Evolutionary conservation across 169 alveolate species (phyloP).

Genomic region (Ichthyophthirius multifiliis): DNA sequence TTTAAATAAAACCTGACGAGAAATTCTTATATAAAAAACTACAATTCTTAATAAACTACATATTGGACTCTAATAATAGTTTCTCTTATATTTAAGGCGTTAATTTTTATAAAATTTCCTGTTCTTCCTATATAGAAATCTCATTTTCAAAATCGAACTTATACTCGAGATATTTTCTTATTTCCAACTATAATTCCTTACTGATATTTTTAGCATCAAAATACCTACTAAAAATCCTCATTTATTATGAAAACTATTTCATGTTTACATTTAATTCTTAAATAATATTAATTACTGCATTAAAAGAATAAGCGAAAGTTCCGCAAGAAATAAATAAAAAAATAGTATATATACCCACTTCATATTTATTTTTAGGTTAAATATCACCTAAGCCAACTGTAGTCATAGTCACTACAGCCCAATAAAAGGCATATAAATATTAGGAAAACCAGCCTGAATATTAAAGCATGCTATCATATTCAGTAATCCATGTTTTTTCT

Average conservation of each 20-base stretch:
- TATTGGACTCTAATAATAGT: not conserved
- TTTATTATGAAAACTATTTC: not conserved
- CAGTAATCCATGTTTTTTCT: not conserved
- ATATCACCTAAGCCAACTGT: slow-evolving; percentile 27
- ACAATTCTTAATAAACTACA: not conserved
- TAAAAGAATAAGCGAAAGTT: not conserved
- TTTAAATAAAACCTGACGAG: not conserved
- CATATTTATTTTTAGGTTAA: not conserved
- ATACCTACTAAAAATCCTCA: not conserved
- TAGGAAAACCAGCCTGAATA: not conserved
- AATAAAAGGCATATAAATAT: slow-evolving; percentile 7
- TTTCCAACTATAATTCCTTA: not conserved
- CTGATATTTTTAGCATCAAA: too few relatives aligned
- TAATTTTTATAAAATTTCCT: not conserved
- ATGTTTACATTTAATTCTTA: not conserved
- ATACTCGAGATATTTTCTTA: not conserved
- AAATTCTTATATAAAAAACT: not conserved
- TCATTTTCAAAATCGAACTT: not conserved
- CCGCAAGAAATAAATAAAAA: not conserved
- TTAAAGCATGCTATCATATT: not conserved
- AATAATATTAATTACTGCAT: not conserved
- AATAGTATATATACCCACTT: not conserved
- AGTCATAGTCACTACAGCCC: slow-evolving; percentile 32
- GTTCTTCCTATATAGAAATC: not conserved
- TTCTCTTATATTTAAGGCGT: not conserved